Conservation (phyloP, 2,329 filamentous ascomycete genomes). For the Penicillium aurantiogriseum region DNA sequence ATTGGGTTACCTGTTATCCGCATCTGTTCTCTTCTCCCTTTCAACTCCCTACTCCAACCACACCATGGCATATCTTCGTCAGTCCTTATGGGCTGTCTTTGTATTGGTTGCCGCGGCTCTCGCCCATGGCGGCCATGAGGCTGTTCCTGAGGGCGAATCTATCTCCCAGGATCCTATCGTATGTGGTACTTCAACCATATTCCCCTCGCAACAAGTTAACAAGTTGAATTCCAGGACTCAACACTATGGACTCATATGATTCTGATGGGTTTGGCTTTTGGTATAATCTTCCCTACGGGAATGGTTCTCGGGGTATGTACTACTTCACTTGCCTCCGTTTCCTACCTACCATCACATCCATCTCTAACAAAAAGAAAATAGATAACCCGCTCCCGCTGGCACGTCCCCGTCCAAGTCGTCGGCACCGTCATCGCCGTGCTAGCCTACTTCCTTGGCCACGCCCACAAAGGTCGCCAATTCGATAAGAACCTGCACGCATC, state of each 20-base stretch:
- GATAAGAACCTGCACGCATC: conserved; percentile 73
- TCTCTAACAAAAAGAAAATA: conserved; percentile 37
- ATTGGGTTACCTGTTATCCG: conserved; percentile 17
- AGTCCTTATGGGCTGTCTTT: conserved; percentile 26
- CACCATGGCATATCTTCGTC: conserved; percentile 20
- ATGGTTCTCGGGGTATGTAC: conserved; percentile 85
- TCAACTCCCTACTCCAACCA: background rate
- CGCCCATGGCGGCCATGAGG: conserved; percentile 56
- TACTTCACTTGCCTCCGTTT: background rate
- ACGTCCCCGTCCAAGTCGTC: conserved; percentile 80
- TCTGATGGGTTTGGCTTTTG: conserved; percentile 81
- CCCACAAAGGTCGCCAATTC: conserved; percentile 87
- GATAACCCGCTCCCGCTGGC: conserved; percentile 89
- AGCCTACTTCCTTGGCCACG: conserved; percentile 88
- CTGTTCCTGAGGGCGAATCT: conserved; percentile 66
- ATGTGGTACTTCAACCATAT: conserved; percentile 35
- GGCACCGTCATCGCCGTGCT: conserved; percentile 73
- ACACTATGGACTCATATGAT: conserved; percentile 94
- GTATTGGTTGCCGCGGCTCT: conserved; percentile 29
- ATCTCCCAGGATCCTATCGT: conserved; percentile 73
- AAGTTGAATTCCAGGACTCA: conserved; percentile 57
- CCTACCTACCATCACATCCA: background rate
- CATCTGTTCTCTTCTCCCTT: conserved; percentile 13
- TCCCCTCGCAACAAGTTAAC: conserved; percentile 1
- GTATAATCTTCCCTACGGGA: conserved; percentile 85